Evolutionary conservation across 768 basidiomycete species (phyloP).

Genomic region (Daedaleopsis sinensis): DNA sequence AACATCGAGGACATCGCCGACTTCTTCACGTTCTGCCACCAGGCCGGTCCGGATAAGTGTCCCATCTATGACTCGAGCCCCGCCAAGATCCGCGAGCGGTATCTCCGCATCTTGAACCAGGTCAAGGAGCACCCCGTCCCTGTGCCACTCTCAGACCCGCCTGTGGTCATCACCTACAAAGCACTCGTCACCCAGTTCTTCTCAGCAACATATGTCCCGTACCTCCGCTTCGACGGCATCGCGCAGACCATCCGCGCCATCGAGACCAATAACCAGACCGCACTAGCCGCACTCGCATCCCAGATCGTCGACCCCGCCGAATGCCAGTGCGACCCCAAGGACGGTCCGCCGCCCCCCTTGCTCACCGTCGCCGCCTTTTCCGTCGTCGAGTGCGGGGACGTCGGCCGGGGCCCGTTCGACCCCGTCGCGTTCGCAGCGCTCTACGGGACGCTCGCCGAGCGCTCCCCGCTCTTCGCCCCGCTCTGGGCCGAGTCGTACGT

Average conservation of each 20-base stretch:
- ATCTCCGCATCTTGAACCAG: slow-evolving; percentile 6
- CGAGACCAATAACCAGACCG: slow-evolving; percentile 13
- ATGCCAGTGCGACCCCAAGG: slow-evolving; percentile 12
- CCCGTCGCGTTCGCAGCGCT: background rate
- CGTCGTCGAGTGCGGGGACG: background rate
- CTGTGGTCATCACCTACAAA: slow-evolving; percentile 8
- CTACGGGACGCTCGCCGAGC: background rate
- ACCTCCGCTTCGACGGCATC: slow-evolving; percentile 5
- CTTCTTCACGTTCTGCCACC: slow-evolving; percentile 24
- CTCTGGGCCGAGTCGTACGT: background rate
- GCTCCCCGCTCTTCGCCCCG: slow-evolving; percentile 8
- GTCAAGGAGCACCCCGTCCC: slow-evolving; percentile 10
- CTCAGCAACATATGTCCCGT: slow-evolving; percentile 10
- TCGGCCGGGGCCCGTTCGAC: slow-evolving; percentile 4
- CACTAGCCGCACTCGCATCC: slow-evolving; percentile 13
- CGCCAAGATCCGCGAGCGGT: slow-evolving; percentile 21
- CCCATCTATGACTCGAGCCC: slow-evolving; percentile 26
- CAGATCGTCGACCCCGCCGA: slow-evolving; percentile 8
- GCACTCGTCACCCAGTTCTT: slow-evolving; percentile 3
- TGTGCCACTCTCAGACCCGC: slow-evolving; percentile 6
- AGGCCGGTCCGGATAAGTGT: slow-evolving; percentile 29
- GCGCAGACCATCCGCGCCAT: slow-evolving; percentile 12
- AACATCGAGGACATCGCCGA: slow-evolving; percentile 26
- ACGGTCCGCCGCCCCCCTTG: too few relatives aligned
- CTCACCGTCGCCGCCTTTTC: too few relatives aligned